Percentiles rank a stretch among this genome's conserved stretches.
These are phyloP conservation scores for Suillus subalutaceus DNA, from an alignment of 768 basidiomycete species.

Conservation along the genomic window DNA sequence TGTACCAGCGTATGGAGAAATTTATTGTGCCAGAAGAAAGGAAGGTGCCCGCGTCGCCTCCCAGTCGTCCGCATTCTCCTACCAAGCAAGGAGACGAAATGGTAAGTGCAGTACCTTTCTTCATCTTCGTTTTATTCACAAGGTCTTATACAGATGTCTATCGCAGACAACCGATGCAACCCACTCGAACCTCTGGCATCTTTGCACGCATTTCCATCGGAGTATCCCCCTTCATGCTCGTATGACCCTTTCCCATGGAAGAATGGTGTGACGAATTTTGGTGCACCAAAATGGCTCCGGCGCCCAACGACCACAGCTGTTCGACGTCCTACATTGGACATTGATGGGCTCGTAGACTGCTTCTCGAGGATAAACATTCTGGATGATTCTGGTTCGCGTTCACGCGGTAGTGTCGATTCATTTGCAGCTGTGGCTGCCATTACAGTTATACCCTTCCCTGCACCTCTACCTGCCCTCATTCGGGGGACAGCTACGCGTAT, in stretches of 20 bases:
- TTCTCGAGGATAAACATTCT: conserved; percentile 19
- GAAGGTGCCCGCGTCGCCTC: conserved; percentile 1
- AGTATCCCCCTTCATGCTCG: conserved; percentile 19
- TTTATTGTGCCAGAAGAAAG: conserved; percentile 26
- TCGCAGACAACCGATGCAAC: not conserved
- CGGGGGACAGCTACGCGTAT: not conserved
- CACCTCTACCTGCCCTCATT: conserved; percentile 24
- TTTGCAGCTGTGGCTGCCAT: conserved; percentile 16
- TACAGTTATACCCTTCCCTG: conserved; percentile 18
- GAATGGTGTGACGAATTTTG: conserved; percentile 7
- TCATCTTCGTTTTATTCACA: not conserved
- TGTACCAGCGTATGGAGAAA: conserved; percentile 31
- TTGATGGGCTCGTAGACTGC: conserved; percentile 12
- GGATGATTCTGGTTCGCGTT: conserved; percentile 10
- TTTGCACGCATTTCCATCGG: conserved; percentile 25
- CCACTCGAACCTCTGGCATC: conserved; percentile 21
- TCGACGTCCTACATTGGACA: not conserved
- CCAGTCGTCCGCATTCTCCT: conserved; percentile 13
- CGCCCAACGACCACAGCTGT: not conserved
- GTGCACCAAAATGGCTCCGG: conserved; percentile 14
- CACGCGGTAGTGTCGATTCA: not conserved
- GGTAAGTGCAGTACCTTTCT: not conserved
- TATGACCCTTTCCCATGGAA: conserved; percentile 24
- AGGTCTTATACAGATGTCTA: not conserved
- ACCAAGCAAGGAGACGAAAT: conserved; percentile 18